Evolutionary conservation across 169 alveolate genomes (phyloP), one percentile per base, ranked within the genome.

Genomic region (Plasmodium billcollinsi): DNA sequence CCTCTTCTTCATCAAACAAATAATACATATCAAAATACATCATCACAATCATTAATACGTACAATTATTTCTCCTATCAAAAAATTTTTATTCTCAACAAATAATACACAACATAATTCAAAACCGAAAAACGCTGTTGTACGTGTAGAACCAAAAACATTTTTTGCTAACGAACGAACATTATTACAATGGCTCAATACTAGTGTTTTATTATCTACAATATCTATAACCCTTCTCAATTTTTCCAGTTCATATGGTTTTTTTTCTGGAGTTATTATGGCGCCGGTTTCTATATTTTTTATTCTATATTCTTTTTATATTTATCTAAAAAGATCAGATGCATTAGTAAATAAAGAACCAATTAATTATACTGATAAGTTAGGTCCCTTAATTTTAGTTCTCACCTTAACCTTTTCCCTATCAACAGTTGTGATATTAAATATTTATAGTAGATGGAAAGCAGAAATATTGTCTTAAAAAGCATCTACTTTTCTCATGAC

Each of bases 131-230:
- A 71, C 54, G 18, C 97, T 1, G 85, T 95, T 8, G 97, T 94
- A 20, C 80, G 97, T 29, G 97, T 94, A 1, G 97, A 94, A 62
- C 97, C 97, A 14, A 94, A 94, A 90, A 94, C 97, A 3, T 94
- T 94, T 86, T 94, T 94, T 85, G 97, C 97, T 3, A 94, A 94
- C 33, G 97, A 94, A 58, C 71, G 97, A 47, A 94, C 97, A 8
- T 69, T 93, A 5, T 83, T 94, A 29, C 96, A 93, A 73, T 94
- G 97, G 97, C 69, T 94, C 88, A 94, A 94, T 70, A 94, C 93
- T 71, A 92, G 96, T 47, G 97, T 94, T 21, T 90, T 94, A 52
- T 61, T 93, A 11, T 93, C 96, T 12, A 93, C 97, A 6, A 89
- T 94, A 49, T 89, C 97, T 3, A 92, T 94, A 9, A 91, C 96